Conservation (phyloP, 805 yeast genomes). For the Yamadazyma takamatsuzukensis region DNA sequence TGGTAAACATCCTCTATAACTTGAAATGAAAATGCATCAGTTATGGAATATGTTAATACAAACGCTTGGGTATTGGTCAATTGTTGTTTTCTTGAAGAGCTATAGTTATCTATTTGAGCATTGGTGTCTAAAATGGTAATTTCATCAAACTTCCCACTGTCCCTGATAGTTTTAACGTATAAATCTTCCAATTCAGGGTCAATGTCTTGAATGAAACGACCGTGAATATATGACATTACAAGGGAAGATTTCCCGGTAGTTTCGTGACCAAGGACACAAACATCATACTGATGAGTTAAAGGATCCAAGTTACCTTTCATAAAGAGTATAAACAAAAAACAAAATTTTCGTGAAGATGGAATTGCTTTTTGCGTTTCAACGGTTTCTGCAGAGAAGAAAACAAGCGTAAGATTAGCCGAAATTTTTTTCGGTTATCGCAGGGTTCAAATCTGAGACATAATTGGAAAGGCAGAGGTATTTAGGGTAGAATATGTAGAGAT, state of each 20-base stretch:
- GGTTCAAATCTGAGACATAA: too few relatives aligned
- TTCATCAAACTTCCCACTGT: slow-evolving; percentile 17
- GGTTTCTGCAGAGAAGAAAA: too few relatives aligned
- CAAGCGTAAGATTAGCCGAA: too few relatives aligned
- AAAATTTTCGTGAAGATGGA: background rate
- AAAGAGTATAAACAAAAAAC: background rate
- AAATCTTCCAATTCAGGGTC: slow-evolving; percentile 23
- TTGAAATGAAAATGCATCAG: slow-evolving; percentile 22
- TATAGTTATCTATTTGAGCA: slow-evolving; percentile 22
- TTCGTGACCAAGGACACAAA: slow-evolving; percentile 26
- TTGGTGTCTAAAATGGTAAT: slow-evolving; percentile 31
- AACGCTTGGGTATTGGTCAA: slow-evolving; percentile 27
- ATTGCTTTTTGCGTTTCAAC: too few relatives aligned
- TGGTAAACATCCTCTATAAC: slow-evolving; percentile 25
- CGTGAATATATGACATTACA: slow-evolving; percentile 21
- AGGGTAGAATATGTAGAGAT: too few relatives aligned
- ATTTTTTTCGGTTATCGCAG: too few relatives aligned
- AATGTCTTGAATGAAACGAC: slow-evolving; percentile 14
- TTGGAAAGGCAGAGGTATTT: too few relatives aligned
- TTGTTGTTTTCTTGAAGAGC: slow-evolving; percentile 23
- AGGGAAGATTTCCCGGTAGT: slow-evolving; percentile 24
- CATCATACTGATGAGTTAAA: slow-evolving; percentile 16
- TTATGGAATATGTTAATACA: slow-evolving; percentile 28
- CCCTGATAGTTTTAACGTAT: slow-evolving; percentile 16
- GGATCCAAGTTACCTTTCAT: slow-evolving; percentile 8